Evolutionary conservation across 2,329 filamentous ascomycete genomes (phyloP), one percentile per base, ranked within the genome.

Genomic region (Ambrosiella xylebori): DNA sequence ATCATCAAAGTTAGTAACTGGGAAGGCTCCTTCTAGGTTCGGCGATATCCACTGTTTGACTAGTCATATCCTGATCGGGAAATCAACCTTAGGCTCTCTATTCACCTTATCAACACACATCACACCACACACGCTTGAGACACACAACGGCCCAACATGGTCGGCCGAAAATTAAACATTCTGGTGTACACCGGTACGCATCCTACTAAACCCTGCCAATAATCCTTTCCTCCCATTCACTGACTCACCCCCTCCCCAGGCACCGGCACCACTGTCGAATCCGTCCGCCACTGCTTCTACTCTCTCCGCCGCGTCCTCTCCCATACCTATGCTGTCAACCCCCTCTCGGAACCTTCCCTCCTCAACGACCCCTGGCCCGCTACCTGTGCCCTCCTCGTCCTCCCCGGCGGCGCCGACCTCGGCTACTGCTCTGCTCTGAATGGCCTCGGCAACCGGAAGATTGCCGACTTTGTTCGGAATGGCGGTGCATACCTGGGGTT

Each of bases 361-460:
- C 75, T 95, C 66, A 89, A 90, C 63, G 93, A 98, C 68, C 93
- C 93, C 11, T 98, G 93, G 93, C 78, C 82, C 1, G 74, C 85
- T 2, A 85, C 88, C 1, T 97, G 91, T 68, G 88, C 89, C 0
- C 77, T 97, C 8, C 78, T 98, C 6, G 90, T 97, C 1, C 81
- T 98, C 56, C 93, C 93, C 1, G 93, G 93, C 19, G 93, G 93
- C 38, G 91, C 88, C n/a, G 93, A 98, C 67, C 76, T 94, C 56
- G 88, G 86, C 54, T 98, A 96, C 70, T 95, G 90, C 69, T 82
- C 86, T 36, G 82, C 81, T 1, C 77, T 98, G 62, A 93, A 97
- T 68, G 93, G 93, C 40, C 76, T 82, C 56, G 93, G 91, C 1
- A 98, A 97, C 69, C 78, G 85, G 40, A 79, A 80, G 63, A 96